A percentile compares a stretch with the other conserved stretches of the same genome.
Evolutionary conservation across 129 eudicot genomes (phyloP).

Genomic region (Smallanthus sonchifolius): DNA sequence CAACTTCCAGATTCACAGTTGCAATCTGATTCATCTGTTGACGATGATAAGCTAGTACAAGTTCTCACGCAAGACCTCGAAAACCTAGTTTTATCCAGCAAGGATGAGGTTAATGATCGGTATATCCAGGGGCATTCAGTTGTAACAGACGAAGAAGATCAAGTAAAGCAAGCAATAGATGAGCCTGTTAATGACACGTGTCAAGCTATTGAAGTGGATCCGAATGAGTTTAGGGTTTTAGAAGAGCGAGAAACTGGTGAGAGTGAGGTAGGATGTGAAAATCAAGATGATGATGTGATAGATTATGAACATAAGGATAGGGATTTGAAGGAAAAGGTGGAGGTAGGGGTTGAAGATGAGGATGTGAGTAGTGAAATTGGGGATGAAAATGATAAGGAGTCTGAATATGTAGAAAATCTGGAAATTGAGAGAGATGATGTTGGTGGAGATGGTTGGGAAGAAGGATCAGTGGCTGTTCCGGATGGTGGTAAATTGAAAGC

Average conservation of each 20-base stretch:
- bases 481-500: slow-evolving; percentile 33
- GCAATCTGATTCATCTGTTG: slow-evolving; percentile 15
- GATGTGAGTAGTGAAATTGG: slow-evolving; percentile 14
- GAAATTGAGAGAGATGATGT: slow-evolving; percentile 19
- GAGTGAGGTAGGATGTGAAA: slow-evolving; percentile 11
- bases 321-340: slow-evolving; percentile 9
- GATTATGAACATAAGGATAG: neutral
- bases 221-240: slow-evolving; percentile 15
- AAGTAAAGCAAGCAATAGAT: slow-evolving; percentile 11
- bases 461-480: slow-evolving; percentile 16
- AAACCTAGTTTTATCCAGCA: slow-evolving; percentile 24
- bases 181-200: slow-evolving; percentile 19
- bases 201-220: slow-evolving; percentile 11
- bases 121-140: neutral
- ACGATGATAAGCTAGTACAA: slow-evolving; percentile 11
- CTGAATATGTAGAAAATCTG: slow-evolving; percentile 1
- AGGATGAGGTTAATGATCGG: neutral
- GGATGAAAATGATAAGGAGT: slow-evolving; percentile 8
- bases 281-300: slow-evolving; percentile 5
- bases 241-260: slow-evolving; percentile 22
- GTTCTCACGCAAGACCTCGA: slow-evolving; percentile 19
- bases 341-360: slow-evolving; percentile 6
- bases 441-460: neutral
- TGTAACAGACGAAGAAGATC: slow-evolving; percentile 14
- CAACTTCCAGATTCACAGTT: slow-evolving; percentile 20